phyloP scores from a whole-genome alignment of 192 early-diverging fungal species.

The Dissophora globulifera region DNA sequence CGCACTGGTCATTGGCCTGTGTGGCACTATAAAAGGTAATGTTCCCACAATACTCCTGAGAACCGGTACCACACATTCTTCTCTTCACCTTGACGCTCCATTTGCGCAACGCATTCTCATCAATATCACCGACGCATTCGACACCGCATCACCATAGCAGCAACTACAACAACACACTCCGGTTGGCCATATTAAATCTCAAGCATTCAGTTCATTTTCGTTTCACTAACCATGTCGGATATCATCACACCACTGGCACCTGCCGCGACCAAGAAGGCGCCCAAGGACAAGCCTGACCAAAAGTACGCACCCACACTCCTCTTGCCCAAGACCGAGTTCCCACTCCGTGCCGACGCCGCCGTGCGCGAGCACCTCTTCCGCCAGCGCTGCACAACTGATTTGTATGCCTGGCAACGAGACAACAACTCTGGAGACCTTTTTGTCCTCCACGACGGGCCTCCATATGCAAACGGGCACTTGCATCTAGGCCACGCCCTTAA shows the following conservation, averaged over 20 bases:
- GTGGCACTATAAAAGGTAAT: no score
- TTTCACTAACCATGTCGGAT: conserved; percentile 16
- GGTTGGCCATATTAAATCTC: no score
- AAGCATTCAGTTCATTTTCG: no score
- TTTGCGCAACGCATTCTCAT: neutral
- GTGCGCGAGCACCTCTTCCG: conserved; percentile 68
- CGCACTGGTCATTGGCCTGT: no score
- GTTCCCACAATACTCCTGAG: no score
- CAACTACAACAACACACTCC: no score
- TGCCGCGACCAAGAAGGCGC: conserved; percentile 5
- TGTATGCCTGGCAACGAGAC: conserved; percentile 79
- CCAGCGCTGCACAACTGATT: conserved; percentile 67
- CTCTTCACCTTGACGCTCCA: neutral
- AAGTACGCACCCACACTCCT: conserved; percentile 67
- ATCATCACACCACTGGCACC: neutral
- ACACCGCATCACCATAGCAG: no score
- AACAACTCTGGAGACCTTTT: conserved; percentile 71
- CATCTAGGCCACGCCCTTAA: conserved; percentile 83
- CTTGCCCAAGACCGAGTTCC: conserved; percentile 76
- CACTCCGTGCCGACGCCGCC: conserved; percentile 71
- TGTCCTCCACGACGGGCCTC: conserved; percentile 84
- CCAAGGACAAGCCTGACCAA: conserved; percentile 23
- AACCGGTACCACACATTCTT: neutral
- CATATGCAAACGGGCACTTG: conserved; percentile 82
- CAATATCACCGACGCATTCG: no score